phyloP scores from a whole-genome alignment of 2,329 filamentous ascomycete genomes.

The Kalmusia sp. region DNA sequence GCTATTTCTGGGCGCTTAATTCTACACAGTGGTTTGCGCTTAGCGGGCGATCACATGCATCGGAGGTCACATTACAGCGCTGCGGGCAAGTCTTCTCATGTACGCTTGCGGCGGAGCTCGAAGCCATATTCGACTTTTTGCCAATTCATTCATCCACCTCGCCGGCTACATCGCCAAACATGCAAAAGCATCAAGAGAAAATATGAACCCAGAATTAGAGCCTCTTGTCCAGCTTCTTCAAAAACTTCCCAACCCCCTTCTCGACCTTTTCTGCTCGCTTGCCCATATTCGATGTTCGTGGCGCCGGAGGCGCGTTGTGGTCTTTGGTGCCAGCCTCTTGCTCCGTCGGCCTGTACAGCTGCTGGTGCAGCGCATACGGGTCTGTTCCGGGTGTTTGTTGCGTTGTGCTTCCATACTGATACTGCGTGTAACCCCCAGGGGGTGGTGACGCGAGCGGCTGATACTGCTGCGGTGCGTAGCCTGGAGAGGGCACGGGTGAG shows the following conservation, averaged over 20 bases:
- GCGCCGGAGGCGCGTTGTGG: conserved; percentile 27
- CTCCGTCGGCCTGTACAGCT: conserved; percentile 74
- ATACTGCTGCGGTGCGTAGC: conserved; percentile 44
- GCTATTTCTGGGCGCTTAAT: conserved; percentile 6
- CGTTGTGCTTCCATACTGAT: conserved; percentile 51
- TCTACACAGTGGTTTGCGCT: not conserved
- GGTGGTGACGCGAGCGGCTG: conserved; percentile 50
- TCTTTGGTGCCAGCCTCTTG: conserved; percentile 54
- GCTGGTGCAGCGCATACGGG: conserved; percentile 68
- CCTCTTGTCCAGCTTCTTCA: conserved; percentile 82
- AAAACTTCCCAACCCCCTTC: conserved; percentile 72
- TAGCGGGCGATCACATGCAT: not conserved
- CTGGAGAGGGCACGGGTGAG: conserved; percentile 48
- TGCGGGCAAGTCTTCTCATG: not conserved
- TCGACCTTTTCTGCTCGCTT: conserved; percentile 71
- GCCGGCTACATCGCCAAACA: not conserved
- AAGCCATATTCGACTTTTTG: too few relatives aligned
- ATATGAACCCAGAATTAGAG: conserved; percentile 50
- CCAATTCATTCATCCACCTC: not conserved
- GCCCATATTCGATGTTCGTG: conserved; percentile 63
- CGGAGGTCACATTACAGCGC: not conserved
- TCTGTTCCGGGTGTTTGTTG: conserved; percentile 40
- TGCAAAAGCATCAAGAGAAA: not conserved
- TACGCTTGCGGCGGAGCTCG: not conserved
- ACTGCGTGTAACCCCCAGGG: conserved; percentile 65